Evolutionary conservation across 2,329 filamentous ascomycete species (phyloP).

Genomic region (Pseudocercospora fijiensis): DNA sequence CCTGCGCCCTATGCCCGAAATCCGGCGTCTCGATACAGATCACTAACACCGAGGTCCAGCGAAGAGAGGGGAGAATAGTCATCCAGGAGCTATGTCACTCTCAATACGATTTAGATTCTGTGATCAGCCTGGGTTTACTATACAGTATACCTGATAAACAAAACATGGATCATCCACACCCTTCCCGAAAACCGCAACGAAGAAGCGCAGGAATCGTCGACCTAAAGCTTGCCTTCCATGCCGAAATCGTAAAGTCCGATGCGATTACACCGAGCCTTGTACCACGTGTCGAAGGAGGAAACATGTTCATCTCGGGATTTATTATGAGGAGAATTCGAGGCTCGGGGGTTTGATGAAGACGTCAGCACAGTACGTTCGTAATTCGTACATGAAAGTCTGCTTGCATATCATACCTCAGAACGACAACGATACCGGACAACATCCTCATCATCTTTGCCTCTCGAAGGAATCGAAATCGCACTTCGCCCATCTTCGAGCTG

Average conservation of each 20-base stretch:
- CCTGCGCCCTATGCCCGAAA: neutral
- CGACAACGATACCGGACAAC: neutral
- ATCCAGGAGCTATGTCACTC: neutral
- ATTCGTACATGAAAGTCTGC: neutral
- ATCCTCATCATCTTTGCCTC: neutral
- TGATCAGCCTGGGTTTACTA: neutral
- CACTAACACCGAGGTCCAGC: neutral
- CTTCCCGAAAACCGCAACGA: neutral
- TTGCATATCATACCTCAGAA: too few species aligned
- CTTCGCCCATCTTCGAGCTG: conserved; percentile 2
- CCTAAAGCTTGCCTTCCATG: conserved; percentile 14
- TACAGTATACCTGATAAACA: neutral
- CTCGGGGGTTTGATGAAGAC: neutral
- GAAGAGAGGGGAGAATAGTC: neutral
- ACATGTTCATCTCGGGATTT: conserved; percentile 15
- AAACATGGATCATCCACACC: neutral
- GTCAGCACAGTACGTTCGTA: neutral
- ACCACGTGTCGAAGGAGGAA: conserved; percentile 7
- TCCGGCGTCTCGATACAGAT: neutral
- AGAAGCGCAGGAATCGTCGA: conserved; percentile 13
- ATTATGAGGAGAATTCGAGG: conserved; percentile 9
- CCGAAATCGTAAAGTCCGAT: conserved; percentile 10
- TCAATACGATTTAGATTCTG: neutral
- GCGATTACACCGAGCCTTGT: conserved; percentile 14
- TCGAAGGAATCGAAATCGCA: neutral